A percentile compares a stretch with the other conserved stretches of the same genome.
Conservation (phyloP, 2,329 filamentous ascomycete species). For the Myriosclerotinia scirpicola region DNA sequence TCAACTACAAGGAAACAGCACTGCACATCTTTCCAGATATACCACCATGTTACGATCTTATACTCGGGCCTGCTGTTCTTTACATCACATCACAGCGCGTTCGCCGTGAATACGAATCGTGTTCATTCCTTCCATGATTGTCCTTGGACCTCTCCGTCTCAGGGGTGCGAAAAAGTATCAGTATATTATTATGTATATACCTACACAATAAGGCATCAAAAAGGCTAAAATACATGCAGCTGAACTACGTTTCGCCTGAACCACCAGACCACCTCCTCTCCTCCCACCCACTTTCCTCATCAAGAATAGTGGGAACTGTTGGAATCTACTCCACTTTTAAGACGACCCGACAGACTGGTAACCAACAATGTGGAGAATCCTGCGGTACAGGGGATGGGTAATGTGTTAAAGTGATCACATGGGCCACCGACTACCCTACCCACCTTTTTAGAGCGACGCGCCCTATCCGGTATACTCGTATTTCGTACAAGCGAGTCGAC, state of each 20-base stretch:
- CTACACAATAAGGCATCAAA: not conserved
- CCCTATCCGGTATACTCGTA: conserved; percentile 4
- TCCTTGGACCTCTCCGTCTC: not conserved
- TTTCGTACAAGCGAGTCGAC: not conserved
- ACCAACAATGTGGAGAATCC: conserved; percentile 6
- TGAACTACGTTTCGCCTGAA: not conserved
- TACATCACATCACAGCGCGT: not conserved
- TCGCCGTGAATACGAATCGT: not conserved
- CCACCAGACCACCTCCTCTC: not conserved
- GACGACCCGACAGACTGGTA: conserved; percentile 18
- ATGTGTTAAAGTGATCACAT: conserved; percentile 7
- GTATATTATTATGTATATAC: not conserved
- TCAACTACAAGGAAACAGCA: not conserved
- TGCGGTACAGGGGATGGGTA: conserved; percentile 10
- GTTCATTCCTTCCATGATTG: not conserved
- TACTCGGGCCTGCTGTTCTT: not conserved
- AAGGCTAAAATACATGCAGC: not conserved
- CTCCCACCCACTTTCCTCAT: conserved; percentile 10
- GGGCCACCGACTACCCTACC: conserved; percentile 7
- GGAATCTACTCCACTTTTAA: conserved; percentile 9
- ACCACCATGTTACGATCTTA: not conserved
- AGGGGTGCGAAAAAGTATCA: no score
- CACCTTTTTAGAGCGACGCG: conserved; percentile 9
- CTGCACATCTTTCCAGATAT: conserved; percentile 2
- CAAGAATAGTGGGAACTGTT: conserved; percentile 4